Percentiles rank a stretch among this genome's conserved stretches.
phyloP scores from a whole-genome alignment of 306 rosid species.

The Rosa multiflora region DNA sequence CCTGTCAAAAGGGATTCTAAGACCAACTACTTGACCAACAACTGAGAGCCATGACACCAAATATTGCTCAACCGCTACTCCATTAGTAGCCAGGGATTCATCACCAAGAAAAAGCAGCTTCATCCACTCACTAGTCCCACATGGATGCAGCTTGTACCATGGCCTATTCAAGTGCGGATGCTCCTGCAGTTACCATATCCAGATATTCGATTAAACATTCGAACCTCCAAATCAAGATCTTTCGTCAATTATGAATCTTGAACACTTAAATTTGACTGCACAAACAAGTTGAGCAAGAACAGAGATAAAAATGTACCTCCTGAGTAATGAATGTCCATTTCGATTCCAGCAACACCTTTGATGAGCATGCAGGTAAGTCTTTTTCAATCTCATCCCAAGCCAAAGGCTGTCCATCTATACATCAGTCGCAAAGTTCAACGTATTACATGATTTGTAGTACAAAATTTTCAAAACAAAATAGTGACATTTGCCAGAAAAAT shows the following conservation, averaged over 20 bases:
- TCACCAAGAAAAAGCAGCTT: slow-evolving; percentile 56
- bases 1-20: slow-evolving; percentile 56
- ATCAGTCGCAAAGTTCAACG: slow-evolving; percentile 8
- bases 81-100: slow-evolving; percentile 33
- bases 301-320: slow-evolving; percentile 45
- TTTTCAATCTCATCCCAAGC: slow-evolving; percentile 53
- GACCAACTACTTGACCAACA: slow-evolving; percentile 78
- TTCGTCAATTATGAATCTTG: neutral
- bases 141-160: slow-evolving; percentile 91
- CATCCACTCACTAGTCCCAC: slow-evolving; percentile 92
- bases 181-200: slow-evolving; percentile 47
- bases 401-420: slow-evolving; percentile 66
- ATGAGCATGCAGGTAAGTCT: slow-evolving; percentile 59
- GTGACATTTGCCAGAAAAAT: neutral
- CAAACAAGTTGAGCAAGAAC: neutral
- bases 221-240: neutral
- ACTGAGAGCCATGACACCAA: slow-evolving; percentile 80
- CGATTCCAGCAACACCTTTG: slow-evolving; percentile 54
- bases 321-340: slow-evolving; percentile 89
- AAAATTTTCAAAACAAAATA: neutral
- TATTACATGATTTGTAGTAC: too few relatives aligned
- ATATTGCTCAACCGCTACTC: slow-evolving; percentile 42
- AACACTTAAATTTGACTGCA: neutral
- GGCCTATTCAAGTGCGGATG: slow-evolving; percentile 84
- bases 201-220: neutral